Conservation (phyloP, 1,139 yeast genomes). For the Geotrichum fermentans region DNA sequence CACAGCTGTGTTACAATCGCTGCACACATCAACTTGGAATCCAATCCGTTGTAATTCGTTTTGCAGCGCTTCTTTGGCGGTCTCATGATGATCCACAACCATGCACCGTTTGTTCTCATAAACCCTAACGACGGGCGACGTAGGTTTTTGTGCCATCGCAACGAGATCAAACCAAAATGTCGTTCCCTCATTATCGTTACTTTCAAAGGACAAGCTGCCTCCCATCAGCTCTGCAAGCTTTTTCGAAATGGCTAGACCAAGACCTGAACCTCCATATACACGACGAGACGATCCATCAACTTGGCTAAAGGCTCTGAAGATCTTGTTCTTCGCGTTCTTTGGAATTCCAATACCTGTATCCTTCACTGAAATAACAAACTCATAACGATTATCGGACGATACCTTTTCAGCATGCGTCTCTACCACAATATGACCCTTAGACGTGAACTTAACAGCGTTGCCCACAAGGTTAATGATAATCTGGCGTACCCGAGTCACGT, state of each 20-base stretch:
- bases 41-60: constrained; percentile 37
- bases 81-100: constrained; percentile 39
- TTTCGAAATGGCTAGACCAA: constrained; percentile 57
- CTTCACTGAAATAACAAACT: constrained; percentile 43
- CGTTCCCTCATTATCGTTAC: constrained; percentile 50
- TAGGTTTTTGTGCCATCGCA: constrained; percentile 30
- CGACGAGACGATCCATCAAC: constrained; percentile 58
- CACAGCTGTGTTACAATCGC: constrained; percentile 15
- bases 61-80: constrained; percentile 40
- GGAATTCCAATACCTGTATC: constrained; percentile 67
- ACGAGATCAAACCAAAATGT: constrained; percentile 46
- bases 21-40: constrained; percentile 35
- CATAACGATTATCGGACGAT: constrained; percentile 40
- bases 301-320: constrained; percentile 57
- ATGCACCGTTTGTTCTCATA: constrained; percentile 35
- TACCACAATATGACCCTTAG: constrained; percentile 46
- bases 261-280: constrained; percentile 56
- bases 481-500: constrained; percentile 50
- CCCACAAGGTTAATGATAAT: constrained; percentile 53
- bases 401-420: constrained; percentile 39
- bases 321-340: constrained; percentile 44
- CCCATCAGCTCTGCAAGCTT: constrained; percentile 57
- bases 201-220: constrained; percentile 50
- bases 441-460: constrained; percentile 55
- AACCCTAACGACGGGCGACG: constrained; percentile 27